phyloP scores from a whole-genome alignment of 169 alveolate genomes.

The Neospora caninum region DNA sequence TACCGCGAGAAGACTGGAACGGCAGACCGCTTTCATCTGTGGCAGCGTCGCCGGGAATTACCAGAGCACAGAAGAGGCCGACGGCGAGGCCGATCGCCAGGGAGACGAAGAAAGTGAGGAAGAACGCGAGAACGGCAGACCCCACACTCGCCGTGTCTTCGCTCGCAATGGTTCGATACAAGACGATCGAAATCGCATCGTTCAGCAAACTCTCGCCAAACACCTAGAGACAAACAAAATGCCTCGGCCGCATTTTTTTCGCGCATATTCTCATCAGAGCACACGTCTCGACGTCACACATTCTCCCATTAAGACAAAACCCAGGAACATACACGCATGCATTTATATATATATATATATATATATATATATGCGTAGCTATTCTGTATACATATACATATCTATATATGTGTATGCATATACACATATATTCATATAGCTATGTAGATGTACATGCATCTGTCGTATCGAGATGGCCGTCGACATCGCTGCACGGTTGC shows the following conservation, averaged over 20 bases:
- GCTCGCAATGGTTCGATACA: constrained; percentile 58
- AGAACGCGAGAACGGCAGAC: constrained; percentile 47
- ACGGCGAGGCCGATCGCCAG: constrained; percentile 43
- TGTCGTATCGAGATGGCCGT: too few species aligned
- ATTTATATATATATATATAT: not conserved
- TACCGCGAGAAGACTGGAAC: too few species aligned
- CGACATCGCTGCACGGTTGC: too few species aligned
- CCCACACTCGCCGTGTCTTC: constrained; percentile 34
- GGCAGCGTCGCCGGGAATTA: not conserved
- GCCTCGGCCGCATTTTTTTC: too few species aligned
- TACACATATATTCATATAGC: too few species aligned
- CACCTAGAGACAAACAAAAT: constrained; percentile 34
- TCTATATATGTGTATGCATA: too few species aligned
- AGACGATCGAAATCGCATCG: constrained; percentile 70
- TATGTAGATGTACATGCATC: too few species aligned
- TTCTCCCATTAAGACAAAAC: too few species aligned
- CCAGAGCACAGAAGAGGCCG: constrained; percentile 51
- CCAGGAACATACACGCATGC: not conserved
- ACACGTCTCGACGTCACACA: too few species aligned
- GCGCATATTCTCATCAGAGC: too few species aligned
- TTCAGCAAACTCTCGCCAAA: constrained; percentile 70
- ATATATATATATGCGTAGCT: not conserved
- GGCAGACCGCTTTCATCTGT: too few species aligned
- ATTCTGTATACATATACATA: too few species aligned
- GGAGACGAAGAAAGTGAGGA: constrained; percentile 53